Conservation (phyloP, 2,329 filamentous ascomycete species). For the Penicillium sp. region DNA sequence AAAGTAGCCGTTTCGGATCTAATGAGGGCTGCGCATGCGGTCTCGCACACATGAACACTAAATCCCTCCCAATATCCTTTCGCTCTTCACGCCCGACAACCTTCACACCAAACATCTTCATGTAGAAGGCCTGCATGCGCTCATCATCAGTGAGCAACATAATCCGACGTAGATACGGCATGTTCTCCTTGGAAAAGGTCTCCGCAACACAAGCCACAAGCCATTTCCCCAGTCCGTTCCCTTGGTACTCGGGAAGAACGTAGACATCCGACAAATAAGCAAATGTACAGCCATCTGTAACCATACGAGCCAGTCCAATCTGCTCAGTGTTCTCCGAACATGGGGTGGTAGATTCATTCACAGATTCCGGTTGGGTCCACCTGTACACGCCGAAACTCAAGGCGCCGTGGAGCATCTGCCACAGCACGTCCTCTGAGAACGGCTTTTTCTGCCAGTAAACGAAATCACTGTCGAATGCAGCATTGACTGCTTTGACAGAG, state of each 20-base stretch:
- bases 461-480: constrained; percentile 15
- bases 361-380: neutral
- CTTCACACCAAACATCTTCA: constrained; percentile 20
- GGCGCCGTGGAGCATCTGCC: constrained; percentile 19
- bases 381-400: constrained; percentile 22
- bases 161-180: constrained; percentile 59
- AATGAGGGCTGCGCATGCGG: constrained; percentile 4
- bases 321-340: constrained; percentile 28
- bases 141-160: constrained; percentile 44
- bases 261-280: constrained; percentile 70
- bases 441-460: constrained; percentile 15
- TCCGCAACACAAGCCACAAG: constrained; percentile 61
- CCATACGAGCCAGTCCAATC: constrained; percentile 60
- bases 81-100: constrained; percentile 19
- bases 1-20: neutral
- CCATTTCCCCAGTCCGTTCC: constrained; percentile 63
- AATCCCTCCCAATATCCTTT: constrained; percentile 12
- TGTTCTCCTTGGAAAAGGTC: constrained; percentile 45
- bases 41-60: constrained; percentile 20
- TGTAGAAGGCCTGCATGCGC: constrained; percentile 19
- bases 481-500: constrained; percentile 17
- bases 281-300: constrained; percentile 68
- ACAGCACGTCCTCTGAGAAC: constrained; percentile 16
- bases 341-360: constrained; percentile 1
- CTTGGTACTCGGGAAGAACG: constrained; percentile 58